Evolutionary conservation across 2,329 filamentous ascomycete genomes (phyloP).

Genomic region (Colletotrichum godetiae): DNA sequence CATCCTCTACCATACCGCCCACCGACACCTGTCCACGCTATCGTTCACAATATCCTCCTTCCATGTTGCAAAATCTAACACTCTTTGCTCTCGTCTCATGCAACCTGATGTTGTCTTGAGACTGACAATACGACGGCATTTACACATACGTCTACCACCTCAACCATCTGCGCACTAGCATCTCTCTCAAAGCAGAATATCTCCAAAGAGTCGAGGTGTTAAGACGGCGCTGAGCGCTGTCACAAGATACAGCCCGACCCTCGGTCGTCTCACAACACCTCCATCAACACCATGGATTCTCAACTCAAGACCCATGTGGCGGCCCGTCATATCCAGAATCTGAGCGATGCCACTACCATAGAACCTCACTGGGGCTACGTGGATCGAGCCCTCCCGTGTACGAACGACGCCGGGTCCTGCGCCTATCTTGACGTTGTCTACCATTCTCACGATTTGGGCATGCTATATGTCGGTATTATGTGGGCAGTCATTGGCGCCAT

Average conservation of each 20-base stretch:
- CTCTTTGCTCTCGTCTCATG: not conserved
- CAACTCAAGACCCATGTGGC: constrained; percentile 25
- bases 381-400: constrained; percentile 57
- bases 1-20: not conserved
- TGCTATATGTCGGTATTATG: constrained; percentile 62
- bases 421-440: constrained; percentile 65
- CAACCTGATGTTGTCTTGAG: not conserved
- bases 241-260: not conserved
- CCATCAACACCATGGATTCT: constrained; percentile 27
- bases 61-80: not conserved
- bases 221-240: constrained; percentile 16
- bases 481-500: constrained; percentile 59
- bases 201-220: not conserved
- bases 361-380: constrained; percentile 60
- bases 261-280: not conserved
- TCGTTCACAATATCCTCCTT: not conserved
- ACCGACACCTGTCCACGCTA: not conserved
- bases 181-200: not conserved
- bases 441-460: constrained; percentile 57
- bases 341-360: constrained; percentile 46
- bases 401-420: constrained; percentile 59
- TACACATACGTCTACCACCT: not conserved
- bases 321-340: constrained; percentile 53
- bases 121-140: not conserved
- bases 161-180: not conserved